phyloP scores from a whole-genome alignment of 192 early-diverging fungal genomes.

The Coemansia sp. region DNA sequence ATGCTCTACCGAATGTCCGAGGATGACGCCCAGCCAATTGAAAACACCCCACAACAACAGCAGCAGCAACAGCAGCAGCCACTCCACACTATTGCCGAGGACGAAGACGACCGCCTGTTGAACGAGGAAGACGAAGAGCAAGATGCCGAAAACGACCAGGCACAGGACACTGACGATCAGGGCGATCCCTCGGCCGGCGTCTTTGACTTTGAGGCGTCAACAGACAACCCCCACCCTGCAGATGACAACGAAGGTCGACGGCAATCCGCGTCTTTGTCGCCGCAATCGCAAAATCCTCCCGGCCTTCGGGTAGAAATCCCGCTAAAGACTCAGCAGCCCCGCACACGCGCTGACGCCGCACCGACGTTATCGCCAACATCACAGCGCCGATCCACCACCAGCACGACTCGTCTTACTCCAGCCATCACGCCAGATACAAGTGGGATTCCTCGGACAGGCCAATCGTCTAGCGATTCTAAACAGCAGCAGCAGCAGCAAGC shows the following conservation, averaged over 20 bases:
- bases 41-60: conserved; percentile 19
- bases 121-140: conserved; percentile 11
- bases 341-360: conserved; percentile 9
- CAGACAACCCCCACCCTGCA: neutral
- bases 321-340: conserved; percentile 3
- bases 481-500: neutral
- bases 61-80: conserved; percentile 9
- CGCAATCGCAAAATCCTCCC: conserved; percentile 12
- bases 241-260: conserved; percentile 1
- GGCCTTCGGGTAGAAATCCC: conserved; percentile 44
- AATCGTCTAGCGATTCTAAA: conserved; percentile 1
- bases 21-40: conserved; percentile 28
- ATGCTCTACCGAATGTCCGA: conserved; percentile 53
- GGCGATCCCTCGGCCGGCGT: neutral
- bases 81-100: conserved; percentile 47
- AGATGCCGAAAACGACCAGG: conserved; percentile 4
- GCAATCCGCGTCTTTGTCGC: conserved; percentile 6
- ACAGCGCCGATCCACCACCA: conserved; percentile 8
- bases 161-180: conserved; percentile 1
- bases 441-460: neutral
- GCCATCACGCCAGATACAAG: conserved; percentile 20
- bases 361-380: neutral
- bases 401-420: conserved; percentile 10
- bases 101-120: conserved; percentile 24
- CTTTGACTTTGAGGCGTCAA: neutral